phyloP scores from a whole-genome alignment of 1,284 basidiomycete genomes.

The Ganoderma boninense region DNA sequence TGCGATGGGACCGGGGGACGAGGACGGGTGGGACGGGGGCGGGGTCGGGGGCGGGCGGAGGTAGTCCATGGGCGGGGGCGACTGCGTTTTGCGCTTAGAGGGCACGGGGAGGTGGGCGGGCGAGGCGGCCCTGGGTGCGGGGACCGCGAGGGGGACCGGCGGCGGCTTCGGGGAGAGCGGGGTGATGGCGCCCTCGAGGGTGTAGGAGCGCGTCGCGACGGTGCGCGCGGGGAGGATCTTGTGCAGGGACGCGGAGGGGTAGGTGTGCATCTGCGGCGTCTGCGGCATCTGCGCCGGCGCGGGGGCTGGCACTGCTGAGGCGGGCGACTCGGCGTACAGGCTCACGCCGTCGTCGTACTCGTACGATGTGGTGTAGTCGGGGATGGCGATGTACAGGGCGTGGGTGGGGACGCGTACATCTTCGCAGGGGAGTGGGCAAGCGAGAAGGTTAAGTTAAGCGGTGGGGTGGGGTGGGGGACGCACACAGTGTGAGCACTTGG shows the following conservation, averaged over 20 bases:
- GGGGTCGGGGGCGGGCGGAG: conserved; percentile 19
- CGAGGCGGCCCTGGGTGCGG: background rate
- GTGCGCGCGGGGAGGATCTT: conserved; percentile 12
- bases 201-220: conserved; percentile 28
- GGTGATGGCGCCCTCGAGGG: conserved; percentile 33
- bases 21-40: background rate
- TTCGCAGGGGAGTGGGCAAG: background rate
- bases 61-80: conserved; percentile 25
- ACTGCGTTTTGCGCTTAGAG: conserved; percentile 13
- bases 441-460: background rate
- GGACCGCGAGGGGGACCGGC: background rate
- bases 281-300: background rate
- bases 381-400: conserved; percentile 10
- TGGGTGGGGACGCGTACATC: conserved; percentile 14
- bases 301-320: background rate
- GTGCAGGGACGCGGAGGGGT: conserved; percentile 10
- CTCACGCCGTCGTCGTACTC: conserved; percentile 3
- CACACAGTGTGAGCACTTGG: background rate
- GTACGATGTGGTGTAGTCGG: conserved; percentile 7
- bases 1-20: conserved; percentile 5
- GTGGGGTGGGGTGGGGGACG: background rate
- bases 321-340: conserved; percentile 15
- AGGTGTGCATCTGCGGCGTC: background rate
- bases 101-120: background rate
- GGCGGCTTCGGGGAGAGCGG: conserved; percentile 22